phyloP scores from a whole-genome alignment of 1,284 basidiomycete species.

The Microbotryum lychnidis-dioicae region DNA sequence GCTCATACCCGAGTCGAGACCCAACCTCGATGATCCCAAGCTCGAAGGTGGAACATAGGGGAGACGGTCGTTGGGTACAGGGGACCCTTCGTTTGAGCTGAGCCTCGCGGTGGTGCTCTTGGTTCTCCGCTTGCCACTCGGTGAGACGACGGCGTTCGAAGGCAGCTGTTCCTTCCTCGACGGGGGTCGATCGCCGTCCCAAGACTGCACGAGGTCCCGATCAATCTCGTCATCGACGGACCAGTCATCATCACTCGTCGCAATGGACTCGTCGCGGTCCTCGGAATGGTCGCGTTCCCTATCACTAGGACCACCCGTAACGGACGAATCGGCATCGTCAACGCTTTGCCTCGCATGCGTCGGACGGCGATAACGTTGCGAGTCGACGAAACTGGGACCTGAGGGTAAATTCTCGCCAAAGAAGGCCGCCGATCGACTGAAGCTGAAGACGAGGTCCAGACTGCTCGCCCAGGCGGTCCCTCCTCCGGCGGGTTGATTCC shows the following conservation, averaged over 20 bases:
- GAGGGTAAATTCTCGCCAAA: slow-evolving; percentile 28
- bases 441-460: slow-evolving; percentile 33
- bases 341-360: background rate
- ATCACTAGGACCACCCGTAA: slow-evolving; percentile 17
- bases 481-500: background rate
- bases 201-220: background rate
- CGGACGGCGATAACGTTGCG: slow-evolving; percentile 20
- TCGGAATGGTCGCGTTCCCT: slow-evolving; percentile 33
- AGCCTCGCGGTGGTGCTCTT: too few species aligned
- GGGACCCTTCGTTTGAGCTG: background rate
- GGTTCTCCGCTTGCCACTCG: too few species aligned
- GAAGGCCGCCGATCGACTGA: slow-evolving; percentile 31
- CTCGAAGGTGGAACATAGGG: background rate
- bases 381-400: slow-evolving; percentile 30
- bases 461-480: background rate
- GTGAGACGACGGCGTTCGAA: slow-evolving; percentile 15
- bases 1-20: background rate
- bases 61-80: background rate
- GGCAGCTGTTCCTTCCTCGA: slow-evolving; percentile 17
- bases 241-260: slow-evolving; percentile 2
- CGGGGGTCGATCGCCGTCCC: background rate
- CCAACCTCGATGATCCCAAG: background rate
- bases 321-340: slow-evolving; percentile 23
- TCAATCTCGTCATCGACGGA: slow-evolving; percentile 1
- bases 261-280: slow-evolving; percentile 25